These are phyloP conservation scores for Spencermartinsiella ligniputridi DNA, from an alignment of 1,139 yeast genomes.

Conservation along the genomic window DNA sequence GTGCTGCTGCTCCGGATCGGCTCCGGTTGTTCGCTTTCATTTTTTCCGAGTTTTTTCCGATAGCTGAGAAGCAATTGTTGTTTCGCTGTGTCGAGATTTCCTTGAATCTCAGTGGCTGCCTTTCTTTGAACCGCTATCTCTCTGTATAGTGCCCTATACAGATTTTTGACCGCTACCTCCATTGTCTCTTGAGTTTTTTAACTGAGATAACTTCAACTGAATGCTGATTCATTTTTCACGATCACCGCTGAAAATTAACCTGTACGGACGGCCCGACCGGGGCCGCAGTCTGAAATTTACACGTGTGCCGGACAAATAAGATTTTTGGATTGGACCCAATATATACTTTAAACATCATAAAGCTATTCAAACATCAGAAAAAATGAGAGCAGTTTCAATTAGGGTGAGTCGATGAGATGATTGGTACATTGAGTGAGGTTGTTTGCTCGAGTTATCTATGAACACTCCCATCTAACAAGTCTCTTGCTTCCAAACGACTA, in stretches of 20 bases:
- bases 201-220: neutral
- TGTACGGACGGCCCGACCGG: neutral
- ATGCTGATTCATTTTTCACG: too few species aligned
- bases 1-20: neutral
- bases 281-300: neutral
- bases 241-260: neutral
- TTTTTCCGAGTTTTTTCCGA: neutral
- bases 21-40: neutral
- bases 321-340: neutral
- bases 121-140: neutral
- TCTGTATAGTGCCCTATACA: neutral
- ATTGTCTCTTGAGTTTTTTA: neutral
- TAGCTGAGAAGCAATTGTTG: neutral
- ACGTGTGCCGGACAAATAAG: neutral
- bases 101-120: neutral
- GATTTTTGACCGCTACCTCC: neutral
- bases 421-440: too few species aligned
- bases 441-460: too few species aligned
- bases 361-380: neutral
- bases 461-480: neutral
- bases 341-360: neutral
- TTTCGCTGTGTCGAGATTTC: neutral
- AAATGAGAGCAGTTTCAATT: neutral
- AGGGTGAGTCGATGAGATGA: too few species aligned
- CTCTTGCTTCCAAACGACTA: slow-evolving; percentile 2